Percentiles rank a stretch among this genome's conserved stretches.
Evolutionary conservation across 192 early-diverging fungal species (phyloP).

Genomic region (Coemansia sp.): DNA sequence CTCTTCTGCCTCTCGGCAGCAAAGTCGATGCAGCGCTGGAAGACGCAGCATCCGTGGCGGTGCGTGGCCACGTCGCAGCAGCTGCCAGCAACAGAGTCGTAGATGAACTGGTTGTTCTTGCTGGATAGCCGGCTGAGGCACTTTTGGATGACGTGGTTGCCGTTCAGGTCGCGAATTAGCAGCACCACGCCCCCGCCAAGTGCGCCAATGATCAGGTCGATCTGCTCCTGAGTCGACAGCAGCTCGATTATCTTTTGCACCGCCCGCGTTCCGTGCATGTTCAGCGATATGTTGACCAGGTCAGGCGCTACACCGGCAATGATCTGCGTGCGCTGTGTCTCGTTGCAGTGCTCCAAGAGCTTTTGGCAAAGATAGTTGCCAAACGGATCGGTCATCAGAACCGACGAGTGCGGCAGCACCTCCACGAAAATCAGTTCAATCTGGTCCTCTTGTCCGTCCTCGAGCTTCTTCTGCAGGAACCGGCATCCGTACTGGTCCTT

Average conservation of each 20-base stretch:
- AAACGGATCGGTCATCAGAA: slow-evolving; percentile 90
- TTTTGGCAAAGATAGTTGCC: slow-evolving; percentile 94
- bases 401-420: slow-evolving; percentile 72
- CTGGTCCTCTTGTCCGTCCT: slow-evolving; percentile 69
- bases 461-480: slow-evolving; percentile 85
- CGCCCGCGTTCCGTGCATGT: slow-evolving; percentile 93
- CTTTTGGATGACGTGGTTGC: slow-evolving; percentile 94
- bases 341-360: slow-evolving; percentile 79
- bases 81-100: slow-evolving; percentile 75
- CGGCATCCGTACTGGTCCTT: slow-evolving; percentile 92
- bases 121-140: slow-evolving; percentile 75
- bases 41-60: slow-evolving; percentile 88
- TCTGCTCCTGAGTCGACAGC: slow-evolving; percentile 64
- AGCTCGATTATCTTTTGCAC: slow-evolving; percentile 91
- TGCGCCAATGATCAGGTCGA: slow-evolving; percentile 67
- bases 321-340: slow-evolving; percentile 74
- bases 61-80: slow-evolving; percentile 89
- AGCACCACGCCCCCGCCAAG: slow-evolving; percentile 72
- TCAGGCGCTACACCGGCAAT: slow-evolving; percentile 74
- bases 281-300: slow-evolving; percentile 78
- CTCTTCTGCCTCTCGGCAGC: slow-evolving; percentile 70
- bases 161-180: slow-evolving; percentile 90
- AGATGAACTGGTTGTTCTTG: slow-evolving; percentile 88
- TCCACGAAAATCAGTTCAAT: slow-evolving; percentile 77
- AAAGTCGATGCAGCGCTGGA: slow-evolving; percentile 91